Conservation (phyloP, 805 yeast species). For the Lachancea lanzarotensis region DNA sequence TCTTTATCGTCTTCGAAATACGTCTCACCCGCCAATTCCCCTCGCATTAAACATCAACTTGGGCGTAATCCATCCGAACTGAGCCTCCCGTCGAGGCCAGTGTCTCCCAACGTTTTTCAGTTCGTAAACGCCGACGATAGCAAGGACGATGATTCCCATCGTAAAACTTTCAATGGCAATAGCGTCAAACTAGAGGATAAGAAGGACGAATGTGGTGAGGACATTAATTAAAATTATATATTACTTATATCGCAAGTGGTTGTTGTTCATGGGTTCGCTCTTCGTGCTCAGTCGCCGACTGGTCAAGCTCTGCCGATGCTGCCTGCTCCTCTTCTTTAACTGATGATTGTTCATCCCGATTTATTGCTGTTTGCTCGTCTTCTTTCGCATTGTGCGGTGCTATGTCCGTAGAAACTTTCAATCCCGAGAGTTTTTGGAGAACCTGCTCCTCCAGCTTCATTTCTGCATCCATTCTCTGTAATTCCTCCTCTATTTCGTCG, state of each 20-base stretch:
- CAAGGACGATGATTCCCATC: slow-evolving; percentile 20
- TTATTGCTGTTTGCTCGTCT: not conserved
- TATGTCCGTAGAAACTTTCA: not conserved
- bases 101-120: slow-evolving; percentile 29
- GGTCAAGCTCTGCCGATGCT: not conserved
- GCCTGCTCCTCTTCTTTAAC: not conserved
- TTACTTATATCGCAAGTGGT: slow-evolving; percentile 2
- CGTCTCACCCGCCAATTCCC: slow-evolving; percentile 14
- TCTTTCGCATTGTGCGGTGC: not conserved
- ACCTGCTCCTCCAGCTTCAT: slow-evolving; percentile 9
- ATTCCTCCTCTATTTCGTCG: slow-evolving; percentile 36
- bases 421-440: not conserved
- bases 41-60: slow-evolving; percentile 13
- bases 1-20: slow-evolving; percentile 17
- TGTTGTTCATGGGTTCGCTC: not conserved
- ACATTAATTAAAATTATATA: slow-evolving; percentile 6
- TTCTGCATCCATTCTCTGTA: slow-evolving; percentile 31
- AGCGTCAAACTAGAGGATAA: slow-evolving; percentile 41
- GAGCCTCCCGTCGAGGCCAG: slow-evolving; percentile 28
- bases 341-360: too few species aligned
- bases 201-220: slow-evolving; percentile 34
- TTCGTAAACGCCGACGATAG: slow-evolving; percentile 24
- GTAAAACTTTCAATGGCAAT: slow-evolving; percentile 51
- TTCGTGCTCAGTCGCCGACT: not conserved
- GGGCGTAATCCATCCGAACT: slow-evolving; percentile 17